Evolutionary conservation across 2,329 filamentous ascomycete genomes (phyloP), one percentile per base, ranked within the genome.

Genomic region (Fusarium sacchari): DNA sequence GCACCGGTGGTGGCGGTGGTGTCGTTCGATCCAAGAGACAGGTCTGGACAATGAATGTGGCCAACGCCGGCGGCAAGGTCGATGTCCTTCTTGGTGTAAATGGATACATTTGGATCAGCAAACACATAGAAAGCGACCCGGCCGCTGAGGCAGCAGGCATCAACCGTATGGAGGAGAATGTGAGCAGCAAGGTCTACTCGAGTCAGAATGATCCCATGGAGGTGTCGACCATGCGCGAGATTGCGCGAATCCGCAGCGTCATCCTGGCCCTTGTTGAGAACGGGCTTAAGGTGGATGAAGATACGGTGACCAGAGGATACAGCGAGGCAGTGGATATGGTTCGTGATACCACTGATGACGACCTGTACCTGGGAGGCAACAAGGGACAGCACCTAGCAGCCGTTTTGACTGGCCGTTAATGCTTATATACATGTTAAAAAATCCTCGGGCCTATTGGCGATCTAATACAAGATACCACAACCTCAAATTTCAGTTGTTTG

Each of bases 21-120:
- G 95, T 98, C 4, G 94, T 97, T 36, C 87, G 96, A 59, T 90
- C 92, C 30, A 90, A 96, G 76, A 86, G 95, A 64, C 96, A 99
- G 84, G 92, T 96, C 44, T 97, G 96, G 88, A 96, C 94, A 1
- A 85, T 97, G 77, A 89, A 92, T 67, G 82, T 81, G 10, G 85
- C 83, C 44, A 83, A 86, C 71, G 86, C 88, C 39, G 87, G 88
- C 39, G 87, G 89, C 59, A 92, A 91, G 71, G 89, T 99, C 34
- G 94, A 98, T 80, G 90, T 98, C 13, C 89, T 97, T 59, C 86
- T 99, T 2, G 96, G 96, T 6, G 96, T 99, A 43, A 99, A 99
- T 79, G 96, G 96, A 2, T 98, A 97, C 81, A 95, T 98, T 66
- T 99, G 94, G 93, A 95, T 98, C 79, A 92, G 92, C 82, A 95